Conservation (phyloP, 768 basidiomycete genomes). For the Hortiboletus flavorubellus region DNA sequence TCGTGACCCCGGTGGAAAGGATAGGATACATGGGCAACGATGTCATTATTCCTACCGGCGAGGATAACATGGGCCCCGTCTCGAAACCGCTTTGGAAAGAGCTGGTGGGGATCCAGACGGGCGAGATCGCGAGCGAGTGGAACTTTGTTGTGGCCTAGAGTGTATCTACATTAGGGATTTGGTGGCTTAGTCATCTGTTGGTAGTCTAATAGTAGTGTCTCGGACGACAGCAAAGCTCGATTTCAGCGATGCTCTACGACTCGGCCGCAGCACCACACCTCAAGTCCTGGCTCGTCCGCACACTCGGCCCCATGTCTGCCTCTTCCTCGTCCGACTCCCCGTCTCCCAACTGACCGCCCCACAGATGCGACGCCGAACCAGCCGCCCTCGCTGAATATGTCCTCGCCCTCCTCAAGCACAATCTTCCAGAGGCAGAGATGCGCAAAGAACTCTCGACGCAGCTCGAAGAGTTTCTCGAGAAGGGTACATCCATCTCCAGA, state of each 20-base stretch:
- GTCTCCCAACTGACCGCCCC: not conserved
- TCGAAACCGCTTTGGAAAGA: constrained; percentile 48
- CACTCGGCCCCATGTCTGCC: constrained; percentile 83
- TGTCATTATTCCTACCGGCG: constrained; percentile 51
- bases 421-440: constrained; percentile 79
- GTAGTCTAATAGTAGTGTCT: not conserved
- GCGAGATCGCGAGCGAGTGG: constrained; percentile 76
- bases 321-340: not conserved
- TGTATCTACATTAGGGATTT: not conserved
- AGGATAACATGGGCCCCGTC: constrained; percentile 73
- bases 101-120: constrained; percentile 67
- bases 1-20: constrained; percentile 45
- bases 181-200: constrained; percentile 15
- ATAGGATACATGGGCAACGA: constrained; percentile 61
- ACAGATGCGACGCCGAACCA: constrained; percentile 95
- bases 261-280: constrained; percentile 60
- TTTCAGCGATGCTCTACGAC: constrained; percentile 60
- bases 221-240: not conserved
- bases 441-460: constrained; percentile 71
- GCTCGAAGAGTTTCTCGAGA: constrained; percentile 91
- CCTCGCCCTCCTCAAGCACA: constrained; percentile 88
- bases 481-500: constrained; percentile 47
- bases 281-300: constrained; percentile 85
- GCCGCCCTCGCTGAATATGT: constrained; percentile 92
- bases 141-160: constrained; percentile 47